Evolutionary conservation across 2,329 filamentous ascomycete genomes (phyloP).

Genomic region (Fusarium keratoplasticum): DNA sequence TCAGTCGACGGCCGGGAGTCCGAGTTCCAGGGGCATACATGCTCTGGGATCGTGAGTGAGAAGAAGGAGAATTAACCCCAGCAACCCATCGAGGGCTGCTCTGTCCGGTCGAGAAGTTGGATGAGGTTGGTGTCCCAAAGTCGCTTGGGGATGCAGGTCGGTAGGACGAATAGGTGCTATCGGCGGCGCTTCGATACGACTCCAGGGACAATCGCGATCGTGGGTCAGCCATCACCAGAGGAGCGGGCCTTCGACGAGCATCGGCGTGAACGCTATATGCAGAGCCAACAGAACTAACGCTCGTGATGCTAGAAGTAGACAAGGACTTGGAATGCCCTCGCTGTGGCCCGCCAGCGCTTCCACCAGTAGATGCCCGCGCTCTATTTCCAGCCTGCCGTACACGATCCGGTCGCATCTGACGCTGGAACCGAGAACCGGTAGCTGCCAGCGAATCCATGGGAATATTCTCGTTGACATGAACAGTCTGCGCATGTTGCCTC

Average conservation of each 20-base stretch:
- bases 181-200: conserved; percentile 72
- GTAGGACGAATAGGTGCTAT: conserved; percentile 69
- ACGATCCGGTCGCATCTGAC: conserved; percentile 89
- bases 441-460: conserved; percentile 93
- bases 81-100: conserved; percentile 82
- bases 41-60: conserved; percentile 76
- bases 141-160: conserved; percentile 77
- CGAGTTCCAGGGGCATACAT: conserved; percentile 75
- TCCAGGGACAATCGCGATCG: conserved; percentile 76
- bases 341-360: conserved; percentile 76
- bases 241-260: conserved; percentile 78
- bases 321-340: conserved; percentile 87
- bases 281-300: conserved; percentile 74
- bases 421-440: conserved; percentile 89
- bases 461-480: conserved; percentile 97
- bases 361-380: conserved; percentile 80
- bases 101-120: conserved; percentile 81
- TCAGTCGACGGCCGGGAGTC: conserved; percentile 79
- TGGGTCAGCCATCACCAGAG: conserved; percentile 84
- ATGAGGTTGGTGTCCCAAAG: conserved; percentile 85
- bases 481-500: conserved; percentile 95
- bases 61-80: conserved; percentile 77
- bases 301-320: conserved; percentile 88
- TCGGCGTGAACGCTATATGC: conserved; percentile 75
- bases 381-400: conserved; percentile 79